Evolutionary conservation across 2,329 filamentous ascomycete species (phyloP), one percentile per base, ranked within the genome.

Genomic region (Neopestalotiopsis rosae): DNA sequence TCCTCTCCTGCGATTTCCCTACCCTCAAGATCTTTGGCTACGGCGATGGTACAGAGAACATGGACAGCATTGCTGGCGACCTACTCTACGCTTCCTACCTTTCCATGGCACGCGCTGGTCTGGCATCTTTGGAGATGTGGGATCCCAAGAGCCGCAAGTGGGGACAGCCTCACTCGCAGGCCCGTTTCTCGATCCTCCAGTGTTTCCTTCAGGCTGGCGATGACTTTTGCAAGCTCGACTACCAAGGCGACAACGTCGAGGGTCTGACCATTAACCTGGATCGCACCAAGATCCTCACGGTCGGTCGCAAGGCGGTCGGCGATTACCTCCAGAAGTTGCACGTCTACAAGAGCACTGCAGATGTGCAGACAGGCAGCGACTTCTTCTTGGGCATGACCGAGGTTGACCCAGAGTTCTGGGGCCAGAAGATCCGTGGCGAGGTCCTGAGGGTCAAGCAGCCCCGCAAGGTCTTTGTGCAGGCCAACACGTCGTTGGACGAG

Each of bases 11-110:
- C 81, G 95, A 98, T 76, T 97, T 97, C 77, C 87, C 90, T 12
- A 94, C 97, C 64, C 87, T 98, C 24, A 88, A 94, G 79, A 95
- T 98, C 77, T 98, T 98, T 74, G 95, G 95, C 32, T 96, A 95
- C 70, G 95, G 94, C 34, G 88, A 97, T 74, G 94, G 94, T 24
- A 88, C 83, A 20, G 81, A 86, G 65, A 87, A 97, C 75, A 91
- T 97, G 73, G 83, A 92, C 72, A 87, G 89, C 69, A 89, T 92
- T 76, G 94, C 94, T 10, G 95, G 94, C 58, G 92, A 97, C 76
- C 90, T 99, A 6, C 88, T 98, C 7, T 98, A 95, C 76, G 90
- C 91, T 0, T 91, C 92, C 2, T 99, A 98, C 79, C 88, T 99
- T 10, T 90, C 91, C 73, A 98, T 99, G 95, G 96, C 96, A 14